These are phyloP conservation scores for Royoungia palumana DNA, from an alignment of 768 basidiomycete genomes.

Conservation along the genomic window DNA sequence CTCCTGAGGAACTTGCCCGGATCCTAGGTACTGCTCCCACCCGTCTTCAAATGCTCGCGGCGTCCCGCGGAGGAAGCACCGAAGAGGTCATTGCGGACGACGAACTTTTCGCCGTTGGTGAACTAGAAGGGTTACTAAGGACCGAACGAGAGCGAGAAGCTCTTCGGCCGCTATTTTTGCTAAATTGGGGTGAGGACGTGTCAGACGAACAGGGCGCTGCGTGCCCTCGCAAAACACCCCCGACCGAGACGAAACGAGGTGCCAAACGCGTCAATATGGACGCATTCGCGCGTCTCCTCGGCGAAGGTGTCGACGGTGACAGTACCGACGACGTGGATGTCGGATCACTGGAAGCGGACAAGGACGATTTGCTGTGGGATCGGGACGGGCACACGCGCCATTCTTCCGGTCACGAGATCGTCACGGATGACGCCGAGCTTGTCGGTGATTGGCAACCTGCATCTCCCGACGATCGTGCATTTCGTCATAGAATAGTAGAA, in stretches of 20 bases:
- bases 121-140: conserved; percentile 61
- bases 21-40: conserved; percentile 41
- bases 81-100: conserved; percentile 56
- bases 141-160: conserved; percentile 47
- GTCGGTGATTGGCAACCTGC: conserved; percentile 47
- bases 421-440: conserved; percentile 31
- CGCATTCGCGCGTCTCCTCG: conserved; percentile 50
- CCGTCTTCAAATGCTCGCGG: conserved; percentile 62
- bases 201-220: conserved; percentile 23
- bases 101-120: conserved; percentile 67
- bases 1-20: conserved; percentile 28
- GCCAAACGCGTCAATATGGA: conserved; percentile 52
- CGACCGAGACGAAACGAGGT: conserved; percentile 29
- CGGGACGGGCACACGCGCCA: conserved; percentile 11
- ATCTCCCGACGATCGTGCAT: conserved; percentile 29
- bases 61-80: conserved; percentile 54
- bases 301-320: conserved; percentile 25
- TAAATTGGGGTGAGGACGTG: conserved; percentile 35
- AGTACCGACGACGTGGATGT: conserved; percentile 23
- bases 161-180: conserved; percentile 35
- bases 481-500: conserved; percentile 5
- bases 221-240: not conserved
- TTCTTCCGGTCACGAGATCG: conserved; percentile 7
- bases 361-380: conserved; percentile 12
- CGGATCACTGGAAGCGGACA: conserved; percentile 22